Percentiles rank a stretch among this genome's conserved stretches.
Conservation (phyloP, 495 filamentous ascomycete species). For the Schizothecium vesticola region DNA sequence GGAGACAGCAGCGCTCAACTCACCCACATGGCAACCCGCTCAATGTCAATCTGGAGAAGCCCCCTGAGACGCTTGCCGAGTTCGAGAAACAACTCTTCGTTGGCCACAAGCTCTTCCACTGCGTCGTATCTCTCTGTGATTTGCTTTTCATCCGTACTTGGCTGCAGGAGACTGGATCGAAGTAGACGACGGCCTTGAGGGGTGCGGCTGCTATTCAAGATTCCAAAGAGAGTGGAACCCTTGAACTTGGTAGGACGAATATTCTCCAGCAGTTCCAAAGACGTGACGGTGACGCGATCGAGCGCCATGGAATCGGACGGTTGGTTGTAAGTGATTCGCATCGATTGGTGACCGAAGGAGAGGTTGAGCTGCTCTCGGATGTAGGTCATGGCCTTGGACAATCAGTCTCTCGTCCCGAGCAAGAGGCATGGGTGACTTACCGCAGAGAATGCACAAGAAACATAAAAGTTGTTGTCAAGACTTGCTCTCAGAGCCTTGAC, state of each 20-base stretch:
- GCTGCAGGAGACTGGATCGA: conserved; percentile 78
- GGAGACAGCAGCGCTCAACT: background rate
- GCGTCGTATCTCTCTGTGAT: conserved; percentile 69
- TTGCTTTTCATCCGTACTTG: conserved; percentile 64
- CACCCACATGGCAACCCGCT: conserved; percentile 18
- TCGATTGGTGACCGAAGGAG: conserved; percentile 67
- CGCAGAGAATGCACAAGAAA: conserved; percentile 82
- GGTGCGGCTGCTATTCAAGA: conserved; percentile 79
- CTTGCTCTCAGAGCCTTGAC: conserved; percentile 71
- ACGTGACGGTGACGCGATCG: conserved; percentile 76
- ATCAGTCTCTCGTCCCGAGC: background rate
- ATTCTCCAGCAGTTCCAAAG: conserved; percentile 88
- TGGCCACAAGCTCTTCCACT: conserved; percentile 73
- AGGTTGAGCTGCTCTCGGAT: conserved; percentile 58
- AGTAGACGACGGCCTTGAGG: conserved; percentile 83
- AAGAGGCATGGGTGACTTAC: conserved; percentile 43
- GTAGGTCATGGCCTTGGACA: conserved; percentile 67
- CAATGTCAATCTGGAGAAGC: conserved; percentile 22
- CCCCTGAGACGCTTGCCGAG: conserved; percentile 54
- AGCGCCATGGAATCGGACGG: conserved; percentile 93
- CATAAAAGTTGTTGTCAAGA: conserved; percentile 81
- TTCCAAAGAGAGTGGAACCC: conserved; percentile 69
- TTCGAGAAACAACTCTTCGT: conserved; percentile 82
- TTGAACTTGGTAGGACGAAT: conserved; percentile 65
- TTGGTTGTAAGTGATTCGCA: conserved; percentile 82